These are phyloP conservation scores for Pelargonium cotyledonis DNA, from an alignment of 441 rosid species.

Conservation along the genomic window DNA sequence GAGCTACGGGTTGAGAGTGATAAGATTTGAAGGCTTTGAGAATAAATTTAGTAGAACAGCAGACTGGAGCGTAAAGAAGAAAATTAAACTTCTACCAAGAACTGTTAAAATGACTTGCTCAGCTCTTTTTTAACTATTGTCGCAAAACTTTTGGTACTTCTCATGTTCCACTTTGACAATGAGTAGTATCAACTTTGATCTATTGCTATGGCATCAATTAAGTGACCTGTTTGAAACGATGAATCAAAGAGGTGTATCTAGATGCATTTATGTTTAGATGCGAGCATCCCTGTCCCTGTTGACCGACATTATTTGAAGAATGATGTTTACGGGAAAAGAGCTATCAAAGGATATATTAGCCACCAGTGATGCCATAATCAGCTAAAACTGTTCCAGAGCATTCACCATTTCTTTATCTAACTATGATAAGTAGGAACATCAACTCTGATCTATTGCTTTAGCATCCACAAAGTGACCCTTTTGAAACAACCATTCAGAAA, in stretches of 20 bases:
- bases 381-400: slow-evolving; percentile 22
- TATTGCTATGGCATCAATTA: slow-evolving; percentile 62
- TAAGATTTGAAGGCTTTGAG: background rate
- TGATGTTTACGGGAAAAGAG: background rate
- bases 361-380: background rate
- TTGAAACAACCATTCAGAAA: slow-evolving; percentile 20
- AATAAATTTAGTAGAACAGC: background rate
- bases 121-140: slow-evolving; percentile 28
- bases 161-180: slow-evolving; percentile 46
- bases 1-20: slow-evolving; percentile 1
- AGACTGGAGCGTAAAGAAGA: background rate
- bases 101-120: slow-evolving; percentile 13
- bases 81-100: background rate
- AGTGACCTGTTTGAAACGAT: slow-evolving; percentile 73
- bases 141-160: slow-evolving; percentile 43
- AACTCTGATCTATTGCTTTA: slow-evolving; percentile 28
- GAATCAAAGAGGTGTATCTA: slow-evolving; percentile 72
- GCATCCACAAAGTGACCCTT: slow-evolving; percentile 35
- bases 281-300: background rate
- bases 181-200: slow-evolving; percentile 50
- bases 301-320: slow-evolving; percentile 10
- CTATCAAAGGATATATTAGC: background rate
- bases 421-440: slow-evolving; percentile 28
- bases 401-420: slow-evolving; percentile 29
- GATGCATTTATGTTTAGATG: slow-evolving; percentile 41